Base-by-base conservation (phyloP, 371 early-diverging fungal species). In the Mortierella sp. region DNA sequence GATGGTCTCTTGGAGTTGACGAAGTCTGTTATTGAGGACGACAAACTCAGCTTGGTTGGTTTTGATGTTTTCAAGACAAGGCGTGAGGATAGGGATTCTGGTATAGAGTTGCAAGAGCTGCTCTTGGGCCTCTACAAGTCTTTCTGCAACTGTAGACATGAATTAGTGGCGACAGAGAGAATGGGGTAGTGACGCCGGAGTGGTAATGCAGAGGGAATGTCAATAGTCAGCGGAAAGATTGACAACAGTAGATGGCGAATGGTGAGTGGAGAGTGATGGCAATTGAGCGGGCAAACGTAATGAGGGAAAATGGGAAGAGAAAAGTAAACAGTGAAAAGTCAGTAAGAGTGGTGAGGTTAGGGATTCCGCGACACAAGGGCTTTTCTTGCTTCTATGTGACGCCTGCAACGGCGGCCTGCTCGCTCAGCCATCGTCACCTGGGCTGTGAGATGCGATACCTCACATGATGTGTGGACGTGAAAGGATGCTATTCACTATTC, bases 21-120 rank as follows among this genome's bases (percentile, higher is more conserved):
- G 68, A 14, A 75, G 50, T 11, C 75, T 63, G 47, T 34, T 56
- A 50, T 63, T 75, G 60, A 60, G 56, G 12, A 30, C 50, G 23
- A 75, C 64, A 50, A 75, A 75, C 30, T 75, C 69, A 28, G 64
- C 56, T 17, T 75, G 75, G 50, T 75, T 75, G 34, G 60, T 50
- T 54, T 75, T 75, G 60, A 75, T 75, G 19, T 42, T 43, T 14
- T 75, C 75, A 19, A 75, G 60, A 50, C 69, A 68, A 12, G 75
- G 75, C 3, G 68, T 75, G 6, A 75, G 52, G 27, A 68, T 39
- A 39, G 75, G 75, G 44, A 75, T 75, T 31, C 60, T 63, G 21
- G 69, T 59, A 27, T 75, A 75, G 5, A 75, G 64, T 37, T 55
- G 49, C 69, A 75, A 68, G 64, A 75, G 75, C 17, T 53, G 55